Base-by-base conservation (phyloP, 805 yeast species). In the Schwanniomyces pseudopolymorphus region DNA sequence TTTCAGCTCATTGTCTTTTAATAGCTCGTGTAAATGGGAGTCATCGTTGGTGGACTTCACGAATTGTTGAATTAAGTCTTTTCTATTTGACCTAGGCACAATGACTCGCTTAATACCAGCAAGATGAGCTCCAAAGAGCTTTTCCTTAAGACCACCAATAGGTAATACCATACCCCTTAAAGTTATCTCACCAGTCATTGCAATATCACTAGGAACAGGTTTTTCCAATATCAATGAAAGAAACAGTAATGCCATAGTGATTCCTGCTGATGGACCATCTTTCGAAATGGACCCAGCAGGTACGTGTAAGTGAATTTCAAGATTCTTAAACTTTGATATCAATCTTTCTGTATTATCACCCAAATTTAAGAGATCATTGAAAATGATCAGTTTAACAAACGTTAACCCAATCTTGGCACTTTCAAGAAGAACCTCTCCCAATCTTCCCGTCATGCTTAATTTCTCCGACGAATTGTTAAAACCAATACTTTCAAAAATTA, bases 101-200 rank as follows among this genome's bases (percentile, higher is more conserved):
- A 89, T 64, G 31, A 89, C 85, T 46, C 75, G 75, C 36, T 69
- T 72, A 44, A 72, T 69, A 1, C 69, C 69, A 33, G 85, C 82
- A 52, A 87, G 72, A 56, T 87, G 90, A 0, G 94, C 94, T 2
- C 94, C 94, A 17, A 85, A 70, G 33, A 87, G 67, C 63, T 87
- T 87, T 64, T 87, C 96, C 44, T 83, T 78, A 22, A 87, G 74
- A 0, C 96, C 96, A 4, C 96, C 96, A 53, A 88, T 87, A 6
- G 91, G 91, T 39, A 88, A 69, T 0, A 88, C 85, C 53, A 84
- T 74, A 5, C 96, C 96, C 37, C 92, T 69, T 3, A 88, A 72
- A 0, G 94, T 86, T 49, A 87, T 83, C 62, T 87, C 96, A 5
- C 96, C 96, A 1, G 96, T 88, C 94, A 88, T 85, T 42, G 95